Base-by-base conservation (phyloP, 208 protist species). In the Acanthamoeba sp. region DNA sequence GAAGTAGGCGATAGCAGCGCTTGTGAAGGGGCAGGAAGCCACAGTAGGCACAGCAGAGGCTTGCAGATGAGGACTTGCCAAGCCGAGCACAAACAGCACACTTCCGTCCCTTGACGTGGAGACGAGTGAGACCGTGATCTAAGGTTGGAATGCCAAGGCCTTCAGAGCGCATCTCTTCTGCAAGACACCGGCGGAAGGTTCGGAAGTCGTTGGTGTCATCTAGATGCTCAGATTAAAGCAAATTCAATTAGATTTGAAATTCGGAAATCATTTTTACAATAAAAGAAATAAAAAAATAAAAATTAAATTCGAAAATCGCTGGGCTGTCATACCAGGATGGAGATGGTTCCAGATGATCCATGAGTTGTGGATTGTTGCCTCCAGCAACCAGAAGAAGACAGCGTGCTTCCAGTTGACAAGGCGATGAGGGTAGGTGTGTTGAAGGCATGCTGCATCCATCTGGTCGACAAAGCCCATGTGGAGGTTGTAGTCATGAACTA, bases 341-440 rank as follows among this genome's bases (percentile, higher is more conserved):
- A 50, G 38, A 2, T 5, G 4, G 38, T 34, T 40, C 40, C 40
- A 82, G 40, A 82, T 82, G 22, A 82, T 5, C 73, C 40, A 82
- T 12, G 20, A 3, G 18, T 82, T 82, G 73, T 82, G 40, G 24
- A 80, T 82, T 3, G 73, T 82, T 2, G 73, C 73, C 40, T 82
- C 73, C 20, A 82, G 10, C 12, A 82, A 22, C 10, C 73, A 82
- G 73, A 82, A 82, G n/a, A 82, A 82, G 73, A 82, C 12, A 5
- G 73, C 73, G n/a, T 82, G 73, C 40, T 82, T 82, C 73, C 40
- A 82, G 36, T 82, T 82, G 40, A 82, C 36, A 12, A 82, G 40
- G 22, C 18, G 40, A 34, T 82, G 40, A 20, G 40, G 73, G 32
- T 82, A 82, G 3, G 38, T 34, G n/a, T 52, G 40, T 20, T 52